phyloP scores from a whole-genome alignment of 2,329 filamentous ascomycete species.

The Neonectria sp. region DNA sequence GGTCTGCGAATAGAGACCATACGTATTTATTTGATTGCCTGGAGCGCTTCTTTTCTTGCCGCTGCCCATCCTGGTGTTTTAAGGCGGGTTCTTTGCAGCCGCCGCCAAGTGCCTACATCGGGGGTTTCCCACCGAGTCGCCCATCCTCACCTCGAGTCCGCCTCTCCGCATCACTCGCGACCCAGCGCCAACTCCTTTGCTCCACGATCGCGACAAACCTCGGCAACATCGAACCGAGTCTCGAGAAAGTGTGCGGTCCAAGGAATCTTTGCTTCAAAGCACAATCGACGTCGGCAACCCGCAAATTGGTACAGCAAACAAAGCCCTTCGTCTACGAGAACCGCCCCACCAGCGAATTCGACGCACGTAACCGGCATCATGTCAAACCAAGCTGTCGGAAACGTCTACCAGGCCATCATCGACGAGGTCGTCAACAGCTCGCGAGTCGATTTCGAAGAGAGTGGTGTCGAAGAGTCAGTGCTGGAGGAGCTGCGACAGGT shows the following conservation, averaged over 20 bases:
- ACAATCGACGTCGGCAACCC: constrained; percentile 1
- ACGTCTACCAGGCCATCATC: constrained; percentile 84
- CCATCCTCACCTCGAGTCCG: not conserved
- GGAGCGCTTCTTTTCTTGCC: constrained; percentile 7
- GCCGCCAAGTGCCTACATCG: constrained; percentile 32
- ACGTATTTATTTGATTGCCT: constrained; percentile 31
- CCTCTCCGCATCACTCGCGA: constrained; percentile 24
- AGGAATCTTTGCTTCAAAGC: not conserved
- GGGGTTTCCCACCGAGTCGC: constrained; percentile 7
- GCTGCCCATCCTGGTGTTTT: constrained; percentile 26
- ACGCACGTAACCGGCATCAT: constrained; percentile 55
- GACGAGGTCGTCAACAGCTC: constrained; percentile 93
- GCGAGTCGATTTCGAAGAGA: constrained; percentile 96
- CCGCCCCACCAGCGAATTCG: constrained; percentile 14
- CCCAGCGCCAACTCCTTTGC: not conserved
- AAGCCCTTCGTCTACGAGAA: constrained; percentile 16
- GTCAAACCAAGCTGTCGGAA: constrained; percentile 76
- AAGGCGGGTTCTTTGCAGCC: constrained; percentile 15
- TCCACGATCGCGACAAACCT: constrained; percentile 6
- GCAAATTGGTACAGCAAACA: constrained; percentile 23
- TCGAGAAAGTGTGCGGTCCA: not conserved
- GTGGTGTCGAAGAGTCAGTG: constrained; percentile 89
- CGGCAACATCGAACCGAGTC: not conserved
- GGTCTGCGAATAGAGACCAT: constrained; percentile 13
- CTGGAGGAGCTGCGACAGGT: constrained; percentile 91